phyloP scores from a whole-genome alignment of 1,284 basidiomycete genomes.

The Phaffia rhodozyma region DNA sequence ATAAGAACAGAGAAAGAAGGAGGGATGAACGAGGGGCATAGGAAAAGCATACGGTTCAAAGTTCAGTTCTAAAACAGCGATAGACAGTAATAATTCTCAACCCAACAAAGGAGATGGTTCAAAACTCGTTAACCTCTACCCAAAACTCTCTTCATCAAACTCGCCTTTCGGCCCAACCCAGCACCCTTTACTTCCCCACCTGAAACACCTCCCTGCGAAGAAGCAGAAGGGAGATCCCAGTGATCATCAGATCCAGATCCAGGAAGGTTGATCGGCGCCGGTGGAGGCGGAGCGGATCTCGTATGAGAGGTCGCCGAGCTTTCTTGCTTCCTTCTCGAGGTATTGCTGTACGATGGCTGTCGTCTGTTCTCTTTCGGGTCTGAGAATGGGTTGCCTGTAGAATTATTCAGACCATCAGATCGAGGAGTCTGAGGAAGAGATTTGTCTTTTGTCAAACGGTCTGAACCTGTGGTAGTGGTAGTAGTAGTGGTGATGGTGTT shows the following conservation, averaged over 20 bases:
- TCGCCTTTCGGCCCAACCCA: neutral
- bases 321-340: neutral
- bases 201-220: neutral
- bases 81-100: no score
- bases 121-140: neutral
- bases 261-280: constrained; percentile 6
- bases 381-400: neutral
- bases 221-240: neutral
- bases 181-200: neutral
- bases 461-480: no score
- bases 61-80: no score
- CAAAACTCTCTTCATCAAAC: constrained; percentile 3
- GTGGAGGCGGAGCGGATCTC: neutral
- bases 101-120: no score
- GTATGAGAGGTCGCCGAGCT: neutral
- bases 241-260: neutral
- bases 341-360: no score
- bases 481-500: no score
- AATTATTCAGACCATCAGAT: neutral
- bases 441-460: neutral
- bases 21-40: no score
- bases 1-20: no score
- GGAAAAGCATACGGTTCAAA: no score
- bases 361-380: neutral
- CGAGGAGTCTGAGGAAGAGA: neutral